These are phyloP conservation scores for Volvox africanus DNA, from an alignment of 139 green algal species.

Conservation along the genomic window DNA sequence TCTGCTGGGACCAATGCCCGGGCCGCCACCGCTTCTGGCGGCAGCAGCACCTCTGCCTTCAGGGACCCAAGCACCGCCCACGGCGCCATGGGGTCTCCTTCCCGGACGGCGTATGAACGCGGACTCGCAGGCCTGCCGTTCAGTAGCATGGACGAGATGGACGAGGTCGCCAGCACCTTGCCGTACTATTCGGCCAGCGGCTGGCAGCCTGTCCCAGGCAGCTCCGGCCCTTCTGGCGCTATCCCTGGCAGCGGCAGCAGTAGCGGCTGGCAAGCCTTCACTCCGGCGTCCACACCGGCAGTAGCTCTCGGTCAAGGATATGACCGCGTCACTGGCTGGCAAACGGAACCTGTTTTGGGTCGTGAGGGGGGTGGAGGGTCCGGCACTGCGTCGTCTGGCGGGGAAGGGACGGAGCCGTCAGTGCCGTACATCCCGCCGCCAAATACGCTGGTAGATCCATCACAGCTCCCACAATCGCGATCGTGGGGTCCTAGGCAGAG, in stretches of 20 bases:
- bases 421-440: conserved; percentile 12
- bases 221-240: not conserved
- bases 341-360: not conserved
- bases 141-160: not conserved
- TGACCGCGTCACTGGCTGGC: not conserved
- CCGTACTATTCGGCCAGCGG: conserved; percentile 7
- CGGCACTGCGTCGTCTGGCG: not conserved
- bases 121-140: conserved; percentile 9
- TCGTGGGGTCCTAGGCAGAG: too few relatives aligned
- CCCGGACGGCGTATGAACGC: not conserved
- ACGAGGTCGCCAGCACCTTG: not conserved
- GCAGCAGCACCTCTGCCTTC: not conserved
- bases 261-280: not conserved
- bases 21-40: not conserved
- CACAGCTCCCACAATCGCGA: not conserved
- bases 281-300: not conserved
- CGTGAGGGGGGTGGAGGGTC: not conserved
- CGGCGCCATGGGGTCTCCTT: not conserved
- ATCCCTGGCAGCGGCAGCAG: not conserved
- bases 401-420: not conserved
- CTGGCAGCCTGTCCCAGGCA: not conserved
- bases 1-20: not conserved
- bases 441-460: not conserved
- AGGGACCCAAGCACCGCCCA: not conserved
- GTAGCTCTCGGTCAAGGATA: not conserved